Conservation (phyloP, 2,329 filamentous ascomycete genomes). For the Diaporthe caulivora region DNA sequence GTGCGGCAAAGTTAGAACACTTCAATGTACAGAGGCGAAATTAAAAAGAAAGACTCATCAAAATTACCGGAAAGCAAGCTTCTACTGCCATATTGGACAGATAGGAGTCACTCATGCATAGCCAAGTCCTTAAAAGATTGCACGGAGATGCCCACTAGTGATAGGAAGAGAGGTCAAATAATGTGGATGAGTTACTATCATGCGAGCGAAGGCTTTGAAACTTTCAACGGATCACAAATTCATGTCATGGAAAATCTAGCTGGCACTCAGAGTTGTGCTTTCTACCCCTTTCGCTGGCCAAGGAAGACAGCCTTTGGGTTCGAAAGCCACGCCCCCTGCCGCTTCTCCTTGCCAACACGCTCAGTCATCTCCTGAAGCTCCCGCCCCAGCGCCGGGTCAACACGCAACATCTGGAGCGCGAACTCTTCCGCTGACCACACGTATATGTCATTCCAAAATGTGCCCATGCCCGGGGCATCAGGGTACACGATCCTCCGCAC, state of each 20-base stretch:
- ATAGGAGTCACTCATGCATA: neutral
- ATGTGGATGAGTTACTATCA: neutral
- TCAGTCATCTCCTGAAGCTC: neutral
- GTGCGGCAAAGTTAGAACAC: too few relatives aligned
- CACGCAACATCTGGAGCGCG: neutral
- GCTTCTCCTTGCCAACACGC: neutral
- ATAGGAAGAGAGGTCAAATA: neutral
- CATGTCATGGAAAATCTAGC: neutral
- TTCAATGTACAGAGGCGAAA: too few relatives aligned
- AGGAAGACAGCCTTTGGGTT: constrained; percentile 12
- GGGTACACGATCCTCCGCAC: neutral
- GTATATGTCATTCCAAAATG: constrained; percentile 9
- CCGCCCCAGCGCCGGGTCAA: neutral
- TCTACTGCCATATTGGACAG: neutral
- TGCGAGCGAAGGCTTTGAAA: neutral
- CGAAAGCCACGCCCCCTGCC: constrained; percentile 1
- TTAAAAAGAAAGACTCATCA: too few relatives aligned
- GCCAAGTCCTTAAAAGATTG: neutral
- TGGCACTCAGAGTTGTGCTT: neutral
- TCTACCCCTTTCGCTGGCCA: neutral
- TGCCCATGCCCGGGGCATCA: neutral
- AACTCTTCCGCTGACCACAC: neutral
- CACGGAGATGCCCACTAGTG: neutral
- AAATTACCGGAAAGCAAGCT: too few relatives aligned
- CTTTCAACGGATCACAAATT: neutral